Evolutionary conservation across 305 asterid genomes (phyloP).

Genomic region (Andrographis paniculata): DNA sequence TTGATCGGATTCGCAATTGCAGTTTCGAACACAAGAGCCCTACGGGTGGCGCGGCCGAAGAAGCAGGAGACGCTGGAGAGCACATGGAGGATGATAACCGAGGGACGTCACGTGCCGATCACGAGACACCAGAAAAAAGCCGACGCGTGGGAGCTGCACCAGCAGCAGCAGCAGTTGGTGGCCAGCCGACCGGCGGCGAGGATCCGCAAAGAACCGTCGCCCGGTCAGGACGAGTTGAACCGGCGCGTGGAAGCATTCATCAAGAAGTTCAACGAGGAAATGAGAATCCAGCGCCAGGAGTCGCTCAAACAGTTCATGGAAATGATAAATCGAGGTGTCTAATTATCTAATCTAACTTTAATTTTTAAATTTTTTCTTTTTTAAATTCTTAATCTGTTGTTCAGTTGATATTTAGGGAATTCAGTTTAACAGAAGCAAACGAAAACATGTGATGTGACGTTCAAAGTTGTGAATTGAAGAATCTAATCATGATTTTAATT

Average conservation of each 20-base stretch:
- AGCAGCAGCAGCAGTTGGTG: constrained; percentile 15
- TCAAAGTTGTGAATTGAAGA: too few species aligned
- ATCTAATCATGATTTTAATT: too few species aligned
- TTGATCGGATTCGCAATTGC: not conserved
- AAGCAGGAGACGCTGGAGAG: constrained; percentile 61
- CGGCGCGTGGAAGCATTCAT: constrained; percentile 66
- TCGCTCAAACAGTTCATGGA: constrained; percentile 49
- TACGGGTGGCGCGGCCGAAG: constrained; percentile 34
- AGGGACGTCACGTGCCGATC: constrained; percentile 55
- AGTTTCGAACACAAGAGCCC: constrained; percentile 25
- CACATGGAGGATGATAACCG: constrained; percentile 71
- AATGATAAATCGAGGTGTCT: constrained; percentile 42
- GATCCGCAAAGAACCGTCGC: constrained; percentile 44
- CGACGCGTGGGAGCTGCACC: constrained; percentile 28
- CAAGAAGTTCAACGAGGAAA: constrained; percentile 48
- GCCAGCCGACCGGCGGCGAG: constrained; percentile 24
- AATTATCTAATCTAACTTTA: not conserved
- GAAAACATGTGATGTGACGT: too few species aligned
- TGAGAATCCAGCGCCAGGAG: constrained; percentile 67
- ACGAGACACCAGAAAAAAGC: constrained; percentile 52
- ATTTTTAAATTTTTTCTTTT: too few species aligned
- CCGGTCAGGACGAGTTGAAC: constrained; percentile 54
- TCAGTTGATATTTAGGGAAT: too few species aligned
- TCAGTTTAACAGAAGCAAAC: too few species aligned
- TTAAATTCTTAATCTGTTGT: too few species aligned